phyloP scores from a whole-genome alignment of 768 basidiomycete genomes.

The Lentinula boryana region DNA sequence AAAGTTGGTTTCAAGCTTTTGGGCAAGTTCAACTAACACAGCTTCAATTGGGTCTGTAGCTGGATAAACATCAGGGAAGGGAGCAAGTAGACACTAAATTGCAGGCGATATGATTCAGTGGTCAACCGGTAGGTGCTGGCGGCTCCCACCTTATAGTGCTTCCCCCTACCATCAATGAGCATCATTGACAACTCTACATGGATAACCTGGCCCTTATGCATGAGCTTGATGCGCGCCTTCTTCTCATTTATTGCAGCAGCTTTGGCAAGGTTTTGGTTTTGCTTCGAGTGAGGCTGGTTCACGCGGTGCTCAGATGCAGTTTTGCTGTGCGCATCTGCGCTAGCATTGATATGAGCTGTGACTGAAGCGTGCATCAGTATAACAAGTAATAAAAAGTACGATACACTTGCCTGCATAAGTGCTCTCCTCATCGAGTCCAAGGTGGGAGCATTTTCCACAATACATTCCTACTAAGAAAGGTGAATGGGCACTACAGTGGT shows the following conservation, averaged over 20 bases:
- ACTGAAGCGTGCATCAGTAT: neutral
- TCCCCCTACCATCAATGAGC: neutral
- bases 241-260: neutral
- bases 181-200: neutral
- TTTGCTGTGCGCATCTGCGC: neutral
- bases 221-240: neutral
- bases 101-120: too few species aligned
- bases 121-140: neutral
- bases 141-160: neutral
- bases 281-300: neutral
- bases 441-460: neutral
- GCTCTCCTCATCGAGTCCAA: neutral
- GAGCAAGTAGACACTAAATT: neutral
- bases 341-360: neutral
- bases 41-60: neutral
- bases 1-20: neutral
- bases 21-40: neutral
- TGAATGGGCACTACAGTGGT: neutral
- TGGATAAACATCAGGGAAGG: neutral
- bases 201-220: neutral
- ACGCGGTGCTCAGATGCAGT: neutral
- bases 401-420: neutral
- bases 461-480: neutral
- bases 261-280: neutral
- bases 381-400: neutral